phyloP scores from a whole-genome alignment of 1,284 basidiomycete genomes.

The Takashimella tepidaria region DNA sequence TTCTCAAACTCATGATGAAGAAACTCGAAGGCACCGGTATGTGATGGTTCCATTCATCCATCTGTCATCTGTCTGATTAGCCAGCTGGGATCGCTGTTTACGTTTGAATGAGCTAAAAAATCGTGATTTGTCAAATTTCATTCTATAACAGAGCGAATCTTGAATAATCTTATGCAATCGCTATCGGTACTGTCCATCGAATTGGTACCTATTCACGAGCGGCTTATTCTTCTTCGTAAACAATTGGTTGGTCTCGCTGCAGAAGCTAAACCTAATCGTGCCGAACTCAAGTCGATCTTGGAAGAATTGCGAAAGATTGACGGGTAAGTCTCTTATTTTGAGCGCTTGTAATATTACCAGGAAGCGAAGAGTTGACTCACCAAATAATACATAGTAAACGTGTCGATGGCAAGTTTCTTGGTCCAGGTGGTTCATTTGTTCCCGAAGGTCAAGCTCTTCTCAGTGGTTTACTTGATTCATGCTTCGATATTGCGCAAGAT shows the following conservation, averaged over 20 bases:
- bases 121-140: too few relatives aligned
- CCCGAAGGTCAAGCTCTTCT: constrained; percentile 78
- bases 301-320: constrained; percentile 95
- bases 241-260: constrained; percentile 84
- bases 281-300: constrained; percentile 81
- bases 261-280: constrained; percentile 74
- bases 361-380: too few relatives aligned
- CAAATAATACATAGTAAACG: constrained; percentile 57
- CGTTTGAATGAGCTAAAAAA: too few relatives aligned
- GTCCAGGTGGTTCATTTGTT: constrained; percentile 77
- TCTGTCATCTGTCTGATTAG: not conserved
- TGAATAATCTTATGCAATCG: constrained; percentile 72
- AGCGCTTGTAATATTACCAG: too few relatives aligned
- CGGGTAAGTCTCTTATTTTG: constrained; percentile 58
- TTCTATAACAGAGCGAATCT: constrained; percentile 71
- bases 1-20: constrained; percentile 83
- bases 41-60: constrained; percentile 42
- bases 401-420: constrained; percentile 92
- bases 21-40: constrained; percentile 88
- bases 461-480: constrained; percentile 83
- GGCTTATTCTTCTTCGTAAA: constrained; percentile 79
- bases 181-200: constrained; percentile 79
- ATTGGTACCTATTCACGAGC: constrained; percentile 82
- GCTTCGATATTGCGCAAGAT: constrained; percentile 94
- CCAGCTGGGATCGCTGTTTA: too few relatives aligned